Evolutionary conservation across 2,329 filamentous ascomycete species (phyloP), one percentile per base, ranked within the genome.

Genomic region (Knoxdaviesia proteae): DNA sequence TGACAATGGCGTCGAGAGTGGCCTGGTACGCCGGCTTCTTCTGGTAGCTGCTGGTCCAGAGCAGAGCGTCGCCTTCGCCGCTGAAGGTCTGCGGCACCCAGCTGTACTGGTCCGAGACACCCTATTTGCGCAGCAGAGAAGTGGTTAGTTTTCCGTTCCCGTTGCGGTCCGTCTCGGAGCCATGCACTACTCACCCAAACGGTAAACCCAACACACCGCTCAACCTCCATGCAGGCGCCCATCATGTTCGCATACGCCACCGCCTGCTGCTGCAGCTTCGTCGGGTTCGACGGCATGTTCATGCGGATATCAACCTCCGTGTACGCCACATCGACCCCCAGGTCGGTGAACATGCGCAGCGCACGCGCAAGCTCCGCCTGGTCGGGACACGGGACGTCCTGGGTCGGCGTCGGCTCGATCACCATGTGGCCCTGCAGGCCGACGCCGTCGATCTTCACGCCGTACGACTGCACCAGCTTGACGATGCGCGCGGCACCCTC

Each of bases 271-370:
- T 55, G 49, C 32, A 61, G 54, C 47, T 60, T 58, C 20, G 56
- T 51, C 4, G 51, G 48, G 5, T 54, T 59, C 5, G 57, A 52
- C 0, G 65, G 64, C 5, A 65, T 54, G 30, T 52, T 53, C 39
- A 62, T 57, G 32, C 67, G 55, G 36, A 71, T 63, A 49, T 71
- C 68, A 6, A 71, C 52, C 52, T 72, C 69, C 5, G 68, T 71
- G 39, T 69, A 56, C 4, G 65, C 67, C 2, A 69, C 62, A 20
- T 71, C 65, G 3, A 69, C 53, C 0, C 58, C 61, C 1, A 64
- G 54, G 4, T 54, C 53, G 1, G 56, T 57, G 53, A 64, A 69
- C 4, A 56, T 49, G 30, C 54, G 50, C 40, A 68, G 61, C 20
- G 61, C 60, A 2, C 37, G 43, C 32, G 49, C 50, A 41, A 54